These are phyloP conservation scores for Tulasnella sp. DNA, from an alignment of 768 basidiomycete species.

Conservation along the genomic window DNA sequence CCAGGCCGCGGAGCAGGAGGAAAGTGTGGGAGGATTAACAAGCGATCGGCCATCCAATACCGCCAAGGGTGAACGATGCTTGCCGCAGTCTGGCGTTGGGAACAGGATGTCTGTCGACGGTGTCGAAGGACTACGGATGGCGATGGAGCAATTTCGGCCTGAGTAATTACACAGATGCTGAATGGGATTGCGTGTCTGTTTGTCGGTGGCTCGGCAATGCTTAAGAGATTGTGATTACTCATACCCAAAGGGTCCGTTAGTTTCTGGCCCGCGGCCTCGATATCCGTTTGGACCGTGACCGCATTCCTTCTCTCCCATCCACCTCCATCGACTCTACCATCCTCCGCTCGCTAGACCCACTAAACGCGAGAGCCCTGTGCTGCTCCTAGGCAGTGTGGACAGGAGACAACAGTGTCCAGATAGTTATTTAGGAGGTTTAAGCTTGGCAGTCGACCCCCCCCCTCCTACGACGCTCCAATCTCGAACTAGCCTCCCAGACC, in stretches of 20 bases:
- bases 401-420: neutral
- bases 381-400: neutral
- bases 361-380: neutral
- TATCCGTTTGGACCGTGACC: neutral
- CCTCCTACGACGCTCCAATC: neutral
- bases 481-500: neutral
- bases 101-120: too few species aligned
- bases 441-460: neutral
- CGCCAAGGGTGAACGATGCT: too few species aligned
- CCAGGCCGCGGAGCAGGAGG: too few species aligned
- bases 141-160: too few species aligned
- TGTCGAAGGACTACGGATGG: too few species aligned
- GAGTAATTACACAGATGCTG: too few species aligned
- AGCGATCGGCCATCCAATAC: too few species aligned
- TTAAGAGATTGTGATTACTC: slow-evolving; percentile 2
- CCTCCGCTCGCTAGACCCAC: neutral
- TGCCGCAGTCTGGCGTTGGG: too few species aligned
- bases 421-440: neutral
- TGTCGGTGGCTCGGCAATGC: too few species aligned
- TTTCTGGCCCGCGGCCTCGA: slow-evolving; percentile 7
- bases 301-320: slow-evolving; percentile 2
- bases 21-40: too few species aligned
- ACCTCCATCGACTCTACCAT: neutral
- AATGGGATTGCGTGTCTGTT: too few species aligned
- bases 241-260: neutral